Base-by-base conservation (phyloP, 306 rosid species). In the Vicia faba region DNA sequence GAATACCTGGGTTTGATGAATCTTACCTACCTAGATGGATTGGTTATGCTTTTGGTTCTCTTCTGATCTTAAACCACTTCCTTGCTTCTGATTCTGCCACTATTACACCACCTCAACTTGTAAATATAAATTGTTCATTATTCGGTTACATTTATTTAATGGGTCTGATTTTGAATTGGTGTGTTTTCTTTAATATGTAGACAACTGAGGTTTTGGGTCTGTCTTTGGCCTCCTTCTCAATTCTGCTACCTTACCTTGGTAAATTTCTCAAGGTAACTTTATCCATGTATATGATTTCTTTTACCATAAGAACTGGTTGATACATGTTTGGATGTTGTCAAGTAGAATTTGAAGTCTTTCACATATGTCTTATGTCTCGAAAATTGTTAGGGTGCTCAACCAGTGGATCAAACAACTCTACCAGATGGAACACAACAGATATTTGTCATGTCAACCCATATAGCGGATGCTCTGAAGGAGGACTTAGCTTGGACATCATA, bases 1-100 rank as follows among this genome's bases (percentile, higher is more conserved):
- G 99, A 57, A 86, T 93, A 61, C 90, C 89, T 61, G 99, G 97
- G n/a, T 81, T 93, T 59, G 96, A 90, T 62, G 97, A 93, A 65
- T 93, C 99, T 39, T 90, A 88, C 84, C 82, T 93, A 62, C 96
- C 99, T 75, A 82, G 97, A 88, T 93, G 96, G 99, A 86, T 93
- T 44, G 96, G 99, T 23, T 93, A 88, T 48, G 90, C 96, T 23
- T 90, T 93, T 56, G 95, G 96, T 53, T 90, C 99, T 28, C 92
- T 93, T 79, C 49, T 90, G 50, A 45, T 90, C 3, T 54, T 90
- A 66, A 93, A 88, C 76, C 97, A 84, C 66, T 88, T 90, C 41
- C 61, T 76, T 64, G 95, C 89, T 57, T 86, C 92, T 7, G 84
- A 62, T 76, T 84, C 89, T 23, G 56, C 75, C 8, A 29, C 86